Conservation (phyloP, 768 basidiomycete genomes). For the Rossbeevera mucosa region DNA sequence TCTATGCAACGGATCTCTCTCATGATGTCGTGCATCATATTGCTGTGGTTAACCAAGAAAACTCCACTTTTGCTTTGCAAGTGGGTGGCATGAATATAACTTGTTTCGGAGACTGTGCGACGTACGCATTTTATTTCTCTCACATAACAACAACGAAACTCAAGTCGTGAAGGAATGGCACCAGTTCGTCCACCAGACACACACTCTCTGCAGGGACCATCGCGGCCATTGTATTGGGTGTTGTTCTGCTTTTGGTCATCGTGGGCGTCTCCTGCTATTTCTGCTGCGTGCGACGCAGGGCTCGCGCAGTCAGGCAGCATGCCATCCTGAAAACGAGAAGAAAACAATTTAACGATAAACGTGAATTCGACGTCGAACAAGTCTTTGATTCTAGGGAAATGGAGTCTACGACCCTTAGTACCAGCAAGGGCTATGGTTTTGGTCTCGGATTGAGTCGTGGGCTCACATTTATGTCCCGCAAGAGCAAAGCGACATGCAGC, state of each 20-base stretch:
- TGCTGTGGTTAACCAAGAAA: conserved; percentile 52
- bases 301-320: conserved; percentile 24
- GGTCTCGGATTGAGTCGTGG: conserved; percentile 29
- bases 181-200: conserved; percentile 11
- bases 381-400: conserved; percentile 20
- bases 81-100: conserved; percentile 51
- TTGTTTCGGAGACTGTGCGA: conserved; percentile 28
- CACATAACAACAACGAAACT: neutral
- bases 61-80: conserved; percentile 44
- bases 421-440: conserved; percentile 33
- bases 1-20: conserved; percentile 59
- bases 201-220: conserved; percentile 52
- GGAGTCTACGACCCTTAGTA: conserved; percentile 26
- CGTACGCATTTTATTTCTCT: conserved; percentile 26
- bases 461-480: conserved; percentile 24
- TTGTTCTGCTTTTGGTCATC: conserved; percentile 47
- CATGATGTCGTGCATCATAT: conserved; percentile 45
- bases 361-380: conserved; percentile 9
- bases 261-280: conserved; percentile 41
- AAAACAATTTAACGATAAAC: neutral
- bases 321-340: neutral
- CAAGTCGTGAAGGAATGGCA: conserved; percentile 13
- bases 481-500: conserved; percentile 17
- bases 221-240: conserved; percentile 59
- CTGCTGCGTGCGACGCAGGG: conserved; percentile 46